A percentile compares a stretch with the other conserved stretches of the same genome.
These are phyloP conservation scores for Tetracentron sinense DNA, from an alignment of 164 flowering plant species.

Conservation along the genomic window DNA sequence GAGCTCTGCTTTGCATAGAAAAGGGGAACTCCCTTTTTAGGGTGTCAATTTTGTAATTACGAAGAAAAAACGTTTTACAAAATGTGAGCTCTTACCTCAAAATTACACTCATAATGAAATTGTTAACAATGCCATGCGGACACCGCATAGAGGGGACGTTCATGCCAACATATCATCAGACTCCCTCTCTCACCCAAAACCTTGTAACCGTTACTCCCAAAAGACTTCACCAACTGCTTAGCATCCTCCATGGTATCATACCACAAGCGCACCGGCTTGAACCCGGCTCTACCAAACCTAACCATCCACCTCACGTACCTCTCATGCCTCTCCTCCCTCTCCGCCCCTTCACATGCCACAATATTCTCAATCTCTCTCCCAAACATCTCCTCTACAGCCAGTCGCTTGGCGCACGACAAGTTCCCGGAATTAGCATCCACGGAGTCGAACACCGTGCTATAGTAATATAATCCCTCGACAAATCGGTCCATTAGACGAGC, in stretches of 20 bases:
- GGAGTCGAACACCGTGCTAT: conserved; percentile 39
- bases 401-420: conserved; percentile 11
- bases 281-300: conserved; percentile 30
- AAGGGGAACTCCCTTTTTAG: too few relatives aligned
- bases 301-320: conserved; percentile 26
- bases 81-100: too few relatives aligned
- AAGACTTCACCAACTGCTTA: conserved; percentile 14
- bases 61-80: too few relatives aligned
- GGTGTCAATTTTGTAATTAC: too few relatives aligned
- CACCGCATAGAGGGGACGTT: conserved; percentile 36
- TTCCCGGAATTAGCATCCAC: conserved; percentile 17
- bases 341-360: conserved; percentile 39
- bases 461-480: conserved; percentile 26
- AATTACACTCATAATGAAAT: too few relatives aligned
- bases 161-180: conserved; percentile 47
- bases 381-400: conserved; percentile 32
- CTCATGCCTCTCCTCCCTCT: conserved; percentile 39
- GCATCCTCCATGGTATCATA: conserved; percentile 16
- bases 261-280: conserved; percentile 32
- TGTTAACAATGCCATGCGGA: conserved; percentile 39
- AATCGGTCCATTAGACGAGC: conserved; percentile 27
- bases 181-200: conserved; percentile 18
- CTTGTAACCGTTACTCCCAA: conserved; percentile 27
- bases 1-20: too few relatives aligned
- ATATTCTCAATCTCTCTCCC: conserved; percentile 41